Percentiles rank a stretch among this genome's conserved stretches.
These are phyloP conservation scores for Epichloe hybrida DNA, from an alignment of 2,329 filamentous ascomycete genomes.

Conservation along the genomic window DNA sequence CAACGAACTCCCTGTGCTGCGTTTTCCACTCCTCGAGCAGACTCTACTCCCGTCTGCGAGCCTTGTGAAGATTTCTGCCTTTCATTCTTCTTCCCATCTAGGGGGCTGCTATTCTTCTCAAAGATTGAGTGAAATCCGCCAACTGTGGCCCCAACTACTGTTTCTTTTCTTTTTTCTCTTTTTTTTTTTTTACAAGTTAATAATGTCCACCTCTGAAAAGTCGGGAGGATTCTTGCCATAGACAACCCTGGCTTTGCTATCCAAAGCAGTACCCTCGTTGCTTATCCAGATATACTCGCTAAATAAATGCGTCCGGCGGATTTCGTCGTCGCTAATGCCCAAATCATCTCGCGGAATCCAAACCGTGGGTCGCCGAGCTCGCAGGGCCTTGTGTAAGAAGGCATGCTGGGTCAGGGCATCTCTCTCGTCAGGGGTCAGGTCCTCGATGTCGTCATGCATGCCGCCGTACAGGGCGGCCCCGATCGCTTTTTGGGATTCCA, in stretches of 20 bases:
- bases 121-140: not conserved
- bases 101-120: not conserved
- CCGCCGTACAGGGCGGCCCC: conserved; percentile 75
- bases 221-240: conserved; percentile 80
- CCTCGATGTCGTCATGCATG: conserved; percentile 86
- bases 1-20: too few relatives aligned
- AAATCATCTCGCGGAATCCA: conserved; percentile 91
- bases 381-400: conserved; percentile 80
- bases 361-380: conserved; percentile 71
- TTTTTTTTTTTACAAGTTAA: conserved; percentile 46
- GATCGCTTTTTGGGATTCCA: conserved; percentile 60
- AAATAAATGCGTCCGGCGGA: conserved; percentile 60
- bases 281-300: conserved; percentile 83
- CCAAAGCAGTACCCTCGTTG: conserved; percentile 80
- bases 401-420: conserved; percentile 75
- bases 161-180: accelerated
- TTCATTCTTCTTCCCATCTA: not conserved
- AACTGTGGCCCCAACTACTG: not conserved
- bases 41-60: too few relatives aligned
- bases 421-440: conserved; percentile 79
- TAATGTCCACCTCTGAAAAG: conserved; percentile 78
- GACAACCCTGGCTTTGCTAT: conserved; percentile 69
- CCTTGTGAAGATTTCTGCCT: not conserved
- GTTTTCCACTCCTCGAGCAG: too few relatives aligned
- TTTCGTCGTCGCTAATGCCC: conserved; percentile 84